Evolutionary conservation across 352 stramenopile genomes (phyloP), one percentile per base, ranked within the genome.

Genomic region (Phytophthora sansomeana): DNA sequence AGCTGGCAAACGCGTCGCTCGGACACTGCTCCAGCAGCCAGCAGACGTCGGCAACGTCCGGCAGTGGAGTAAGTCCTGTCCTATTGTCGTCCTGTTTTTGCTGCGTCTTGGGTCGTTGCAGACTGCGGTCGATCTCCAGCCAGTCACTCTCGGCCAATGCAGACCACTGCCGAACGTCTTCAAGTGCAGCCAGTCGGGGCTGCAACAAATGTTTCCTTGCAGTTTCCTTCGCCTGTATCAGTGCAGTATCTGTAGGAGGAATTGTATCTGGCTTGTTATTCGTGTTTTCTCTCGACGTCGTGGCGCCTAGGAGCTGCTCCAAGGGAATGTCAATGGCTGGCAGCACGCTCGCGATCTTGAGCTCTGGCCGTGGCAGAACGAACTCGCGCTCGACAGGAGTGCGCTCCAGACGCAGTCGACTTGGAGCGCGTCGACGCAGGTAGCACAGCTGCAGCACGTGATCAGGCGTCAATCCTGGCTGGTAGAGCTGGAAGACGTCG

Each of bases 391-490:
- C 72, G 14, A 77, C 63, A n/a, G 60, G 56, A 1, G 63, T 58
- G 21, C 36, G 16, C 24, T 80, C 63, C 10, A 65, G 24, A 21
- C 36, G 60, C 26, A 71, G 17, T 21, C 51, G 52, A 8, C 67
- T 67, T 16, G 75, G 69, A 6, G 70, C 65, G 35, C 73, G 50
- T 29, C 69, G 74, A 16, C 84, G 69, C 10, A 87, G 73, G 54
- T 75, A 92, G 30, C 80, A 79, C 48, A 92, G 61, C 33, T 87
- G 84, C 33, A 92, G 69, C 29, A 80, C 74, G 41, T 91, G 84
- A 14, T 90, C 77, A 0, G 77, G 32, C 7, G 52, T 42, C 26
- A 85, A 46, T 5, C 84, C 84, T 54, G 78, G 60, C 47, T 92
- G 84, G 49, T 92, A 92, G n/a, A 92, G 71, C 26, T 76, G 72